Base-by-base conservation (phyloP, 768 basidiomycete genomes). In the Rhodotorula paludigena region DNA sequence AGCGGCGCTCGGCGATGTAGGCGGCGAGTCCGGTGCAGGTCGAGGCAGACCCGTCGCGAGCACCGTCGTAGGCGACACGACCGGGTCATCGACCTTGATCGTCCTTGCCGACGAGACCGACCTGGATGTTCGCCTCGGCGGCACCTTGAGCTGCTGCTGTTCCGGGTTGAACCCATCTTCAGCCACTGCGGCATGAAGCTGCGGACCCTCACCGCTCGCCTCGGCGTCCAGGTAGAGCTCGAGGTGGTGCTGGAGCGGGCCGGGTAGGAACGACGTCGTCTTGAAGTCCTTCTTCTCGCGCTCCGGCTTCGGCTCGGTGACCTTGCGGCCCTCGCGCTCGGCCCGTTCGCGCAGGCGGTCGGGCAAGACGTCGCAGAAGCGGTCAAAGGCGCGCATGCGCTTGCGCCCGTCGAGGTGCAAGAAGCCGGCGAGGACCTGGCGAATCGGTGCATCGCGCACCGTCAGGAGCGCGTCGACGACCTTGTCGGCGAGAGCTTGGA, bases 401-500 rank as follows among this genome's bases (percentile, higher is more conserved):
- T 62, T 70, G 44, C 47, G 56, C 2, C 78, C 77, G 60, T 80
- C 77, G 41, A 80, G 77, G 21, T 79, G 74, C 25, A 81, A 63
- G 33, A 80, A 78, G 20, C 74, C 77, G 7, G 72, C 48, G 28
- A 81, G 66, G 10, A 74, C 74, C 16, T 66, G 69, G 4, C 78
- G 58, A 32, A 76, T 62, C 28, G 66, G 64, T 11, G 65, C 53
- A 61, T 64, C 32, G 35, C 33, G 30, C 20, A 81, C 57, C 39
- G 76, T 70, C 56, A 78, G 74, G 7, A 81, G 65, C 0, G 77
- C 73, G 48, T 79, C 78, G 11, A 73, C 64, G 45, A 78, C 78
- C 41, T 78, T 76, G 41, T 78, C 76, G 0, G 71, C 60, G 73
- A 81, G 76, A 41, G 77, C 68, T 25, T 75, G 70, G 6, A 76